A percentile compares a stretch with the other conserved stretches of the same genome.
phyloP scores from a whole-genome alignment of 345 rosid genomes.

The Salix brachista region DNA sequence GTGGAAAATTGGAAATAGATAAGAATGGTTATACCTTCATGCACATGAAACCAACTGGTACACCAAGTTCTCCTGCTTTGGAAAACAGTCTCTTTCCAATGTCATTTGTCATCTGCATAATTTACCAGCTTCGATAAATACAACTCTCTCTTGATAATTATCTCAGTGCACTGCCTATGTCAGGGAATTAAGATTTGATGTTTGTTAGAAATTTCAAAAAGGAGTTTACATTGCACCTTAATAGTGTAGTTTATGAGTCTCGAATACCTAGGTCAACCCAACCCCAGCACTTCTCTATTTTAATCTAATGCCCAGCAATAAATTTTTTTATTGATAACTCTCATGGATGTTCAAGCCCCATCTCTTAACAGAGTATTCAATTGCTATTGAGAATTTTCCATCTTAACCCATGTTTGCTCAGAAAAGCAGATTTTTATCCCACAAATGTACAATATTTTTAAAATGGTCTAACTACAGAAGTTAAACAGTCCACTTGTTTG shows the following conservation, averaged over 20 bases:
- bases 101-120: slow-evolving; percentile 71
- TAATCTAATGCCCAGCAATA: not conserved
- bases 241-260: not conserved
- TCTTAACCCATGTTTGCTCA: not conserved
- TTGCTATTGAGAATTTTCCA: not conserved
- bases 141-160: not conserved
- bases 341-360: not conserved
- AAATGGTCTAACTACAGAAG: not conserved
- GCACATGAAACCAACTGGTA: slow-evolving; percentile 94
- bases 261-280: not conserved
- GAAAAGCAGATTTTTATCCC: not conserved
- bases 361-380: not conserved
- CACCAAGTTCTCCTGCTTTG: slow-evolving; percentile 82
- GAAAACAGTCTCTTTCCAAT: slow-evolving; percentile 85
- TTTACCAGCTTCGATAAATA: slow-evolving; percentile 3
- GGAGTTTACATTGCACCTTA: not conserved
- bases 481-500: not conserved
- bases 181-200: not conserved
- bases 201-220: not conserved
- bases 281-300: not conserved
- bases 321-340: not conserved
- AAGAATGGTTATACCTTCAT: slow-evolving; percentile 56
- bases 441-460: not conserved
- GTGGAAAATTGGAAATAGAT: not conserved
- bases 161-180: not conserved